phyloP scores from a whole-genome alignment of 73 alveolate species.

The Stentor coeruleus region DNA sequence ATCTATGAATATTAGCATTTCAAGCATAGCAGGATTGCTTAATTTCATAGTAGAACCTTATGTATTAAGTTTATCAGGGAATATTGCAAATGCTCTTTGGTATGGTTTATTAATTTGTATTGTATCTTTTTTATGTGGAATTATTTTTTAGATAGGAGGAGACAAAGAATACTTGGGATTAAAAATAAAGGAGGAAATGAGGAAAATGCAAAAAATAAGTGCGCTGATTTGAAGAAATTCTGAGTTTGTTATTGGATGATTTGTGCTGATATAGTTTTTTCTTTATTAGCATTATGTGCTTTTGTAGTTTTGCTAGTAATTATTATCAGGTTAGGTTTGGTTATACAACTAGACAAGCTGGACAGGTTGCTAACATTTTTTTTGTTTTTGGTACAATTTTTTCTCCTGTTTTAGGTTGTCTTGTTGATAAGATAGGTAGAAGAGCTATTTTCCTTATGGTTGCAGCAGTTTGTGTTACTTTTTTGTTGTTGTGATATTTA shows the following conservation, averaged over 20 bases:
- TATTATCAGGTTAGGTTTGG: constrained; percentile 48
- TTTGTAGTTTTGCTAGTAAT: constrained; percentile 53
- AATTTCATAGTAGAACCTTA: constrained; percentile 25
- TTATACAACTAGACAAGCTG: constrained; percentile 51
- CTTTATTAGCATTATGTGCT: constrained; percentile 60
- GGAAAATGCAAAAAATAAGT: constrained; percentile 65
- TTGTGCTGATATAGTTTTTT: constrained; percentile 49
- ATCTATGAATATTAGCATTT: constrained; percentile 69
- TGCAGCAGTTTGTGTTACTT: constrained; percentile 36
- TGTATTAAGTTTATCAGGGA: neutral
- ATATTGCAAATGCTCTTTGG: constrained; percentile 51
- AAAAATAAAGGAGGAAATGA: no score
- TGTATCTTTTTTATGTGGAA: constrained; percentile 44
- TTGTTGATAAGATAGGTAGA: constrained; percentile 58
- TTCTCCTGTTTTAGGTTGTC: constrained; percentile 69
- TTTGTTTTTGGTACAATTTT: constrained; percentile 56
- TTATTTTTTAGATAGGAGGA: constrained; percentile 46
- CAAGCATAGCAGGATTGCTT: constrained; percentile 71
- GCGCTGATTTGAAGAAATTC: constrained; percentile 66
- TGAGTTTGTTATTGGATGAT: constrained; percentile 64
- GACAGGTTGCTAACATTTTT: constrained; percentile 37
- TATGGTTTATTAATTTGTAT: constrained; percentile 52
- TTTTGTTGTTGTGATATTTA: constrained; percentile 44
- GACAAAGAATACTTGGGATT: no score
- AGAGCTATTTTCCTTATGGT: constrained; percentile 49